Evolutionary conservation across 1,284 basidiomycete genomes (phyloP).

Genomic region (Vanrija pseudolonga): DNA sequence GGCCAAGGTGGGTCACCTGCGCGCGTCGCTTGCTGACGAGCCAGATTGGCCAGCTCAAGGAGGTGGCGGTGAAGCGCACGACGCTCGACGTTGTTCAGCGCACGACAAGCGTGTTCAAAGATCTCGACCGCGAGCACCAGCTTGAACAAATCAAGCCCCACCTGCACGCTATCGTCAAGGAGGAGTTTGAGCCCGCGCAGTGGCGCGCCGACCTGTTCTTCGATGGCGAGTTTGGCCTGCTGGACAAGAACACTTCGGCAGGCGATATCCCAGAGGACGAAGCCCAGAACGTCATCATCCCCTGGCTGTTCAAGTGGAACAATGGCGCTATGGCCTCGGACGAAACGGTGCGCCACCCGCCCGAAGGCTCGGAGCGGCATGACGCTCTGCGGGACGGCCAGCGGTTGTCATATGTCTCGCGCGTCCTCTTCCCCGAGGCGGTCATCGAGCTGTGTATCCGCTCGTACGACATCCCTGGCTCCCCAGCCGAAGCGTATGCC

Average conservation of each 20-base stretch:
- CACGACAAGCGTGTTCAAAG: slow-evolving; percentile 4
- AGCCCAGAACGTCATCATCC: slow-evolving; percentile 17
- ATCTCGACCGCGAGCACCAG: slow-evolving; percentile 15
- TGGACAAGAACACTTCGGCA: slow-evolving; percentile 7
- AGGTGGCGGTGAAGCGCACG: not conserved
- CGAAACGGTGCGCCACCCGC: not conserved
- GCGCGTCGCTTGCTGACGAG: not conserved
- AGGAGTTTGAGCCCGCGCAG: slow-evolving; percentile 29
- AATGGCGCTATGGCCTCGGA: slow-evolving; percentile 2
- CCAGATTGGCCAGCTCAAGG: not conserved
- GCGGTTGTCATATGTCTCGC: slow-evolving; percentile 11
- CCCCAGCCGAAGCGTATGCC: not conserved
- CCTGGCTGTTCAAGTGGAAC: slow-evolving; percentile 29
- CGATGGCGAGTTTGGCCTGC: not conserved
- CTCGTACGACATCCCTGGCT: not conserved
- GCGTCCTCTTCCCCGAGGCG: slow-evolving; percentile 29
- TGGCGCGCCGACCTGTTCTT: slow-evolving; percentile 31
- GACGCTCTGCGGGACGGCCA: slow-evolving; percentile 13
- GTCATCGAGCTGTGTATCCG: slow-evolving; percentile 13
- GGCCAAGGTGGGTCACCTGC: slow-evolving; percentile 19
- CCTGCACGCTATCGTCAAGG: slow-evolving; percentile 21
- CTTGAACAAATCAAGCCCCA: slow-evolving; percentile 22
- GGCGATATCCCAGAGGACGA: slow-evolving; percentile 30
- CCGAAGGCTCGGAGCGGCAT: slow-evolving; percentile 26
- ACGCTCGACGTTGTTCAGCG: not conserved